These are phyloP conservation scores for Silene uniflora DNA, from an alignment of 148 eudicot genomes.

Conservation along the genomic window DNA sequence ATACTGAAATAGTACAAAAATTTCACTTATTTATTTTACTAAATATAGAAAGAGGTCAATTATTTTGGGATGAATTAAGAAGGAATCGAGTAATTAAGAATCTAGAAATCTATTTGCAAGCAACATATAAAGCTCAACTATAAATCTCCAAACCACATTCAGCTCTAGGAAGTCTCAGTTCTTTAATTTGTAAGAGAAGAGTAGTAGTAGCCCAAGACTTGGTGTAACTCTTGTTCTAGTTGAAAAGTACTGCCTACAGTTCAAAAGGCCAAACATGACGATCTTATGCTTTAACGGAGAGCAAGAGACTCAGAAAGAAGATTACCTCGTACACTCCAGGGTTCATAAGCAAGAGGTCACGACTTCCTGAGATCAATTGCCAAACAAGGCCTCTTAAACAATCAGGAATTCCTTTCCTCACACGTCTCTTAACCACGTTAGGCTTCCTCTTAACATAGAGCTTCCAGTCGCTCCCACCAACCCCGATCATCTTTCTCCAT, in stretches of 20 bases:
- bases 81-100: background rate
- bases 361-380: constrained; percentile 96
- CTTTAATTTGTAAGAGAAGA: background rate
- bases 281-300: background rate
- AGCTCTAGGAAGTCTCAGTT: background rate
- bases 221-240: background rate
- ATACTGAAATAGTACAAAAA: too few species aligned
- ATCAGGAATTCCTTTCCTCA: constrained; percentile 97
- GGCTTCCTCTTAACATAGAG: constrained; percentile 85
- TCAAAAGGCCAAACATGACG: constrained; percentile 2
- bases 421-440: constrained; percentile 80
- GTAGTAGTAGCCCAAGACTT: background rate
- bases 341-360: constrained; percentile 94
- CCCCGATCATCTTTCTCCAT: constrained; percentile 99
- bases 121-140: background rate
- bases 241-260: constrained; percentile 7
- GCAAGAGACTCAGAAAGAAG: background rate
- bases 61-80: background rate
- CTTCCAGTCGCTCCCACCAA: constrained; percentile 98
- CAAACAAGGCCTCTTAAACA: constrained; percentile 98
- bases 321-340: constrained; percentile 94
- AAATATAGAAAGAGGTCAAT: background rate
- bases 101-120: background rate
- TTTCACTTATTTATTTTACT: background rate
- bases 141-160: background rate